Percentiles rank a stretch among this genome's conserved stretches.
Evolutionary conservation across 2,329 filamentous ascomycete genomes (phyloP).

Genomic region (Chrysoporthe austroafricana): DNA sequence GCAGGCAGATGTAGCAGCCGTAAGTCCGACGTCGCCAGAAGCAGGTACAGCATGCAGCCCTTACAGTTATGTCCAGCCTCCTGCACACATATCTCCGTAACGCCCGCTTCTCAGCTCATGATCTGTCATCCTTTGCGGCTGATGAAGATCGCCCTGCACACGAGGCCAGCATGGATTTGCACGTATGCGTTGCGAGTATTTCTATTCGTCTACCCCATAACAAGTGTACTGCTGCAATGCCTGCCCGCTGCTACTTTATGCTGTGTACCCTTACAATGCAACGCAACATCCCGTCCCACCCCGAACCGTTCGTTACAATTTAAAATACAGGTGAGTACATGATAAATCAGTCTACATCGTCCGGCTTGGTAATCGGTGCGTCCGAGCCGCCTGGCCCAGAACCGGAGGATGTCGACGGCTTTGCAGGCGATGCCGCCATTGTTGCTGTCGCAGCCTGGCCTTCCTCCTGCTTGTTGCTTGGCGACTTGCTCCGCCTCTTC

Average conservation of each 20-base stretch:
- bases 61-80: background rate
- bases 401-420: background rate
- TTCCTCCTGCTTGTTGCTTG: slow-evolving; percentile 10
- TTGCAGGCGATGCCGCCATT: background rate
- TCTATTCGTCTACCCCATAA: background rate
- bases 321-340: background rate
- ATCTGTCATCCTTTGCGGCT: background rate
- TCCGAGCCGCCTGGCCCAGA: background rate
- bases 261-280: background rate
- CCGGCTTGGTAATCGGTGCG: slow-evolving; percentile 9
- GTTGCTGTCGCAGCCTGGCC: background rate
- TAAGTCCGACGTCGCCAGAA: background rate
- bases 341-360: slow-evolving; percentile 24
- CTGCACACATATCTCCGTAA: background rate
- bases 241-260: background rate
- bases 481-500: slow-evolving; percentile 24
- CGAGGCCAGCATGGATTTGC: background rate
- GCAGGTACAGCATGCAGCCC: background rate
- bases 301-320: background rate
- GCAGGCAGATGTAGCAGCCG: too few relatives aligned
- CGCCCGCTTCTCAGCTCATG: background rate
- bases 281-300: background rate
- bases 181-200: background rate
- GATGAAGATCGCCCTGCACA: background rate
- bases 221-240: background rate